Conservation (phyloP, 2,329 filamentous ascomycete genomes). For the Sclerotinia minor region DNA sequence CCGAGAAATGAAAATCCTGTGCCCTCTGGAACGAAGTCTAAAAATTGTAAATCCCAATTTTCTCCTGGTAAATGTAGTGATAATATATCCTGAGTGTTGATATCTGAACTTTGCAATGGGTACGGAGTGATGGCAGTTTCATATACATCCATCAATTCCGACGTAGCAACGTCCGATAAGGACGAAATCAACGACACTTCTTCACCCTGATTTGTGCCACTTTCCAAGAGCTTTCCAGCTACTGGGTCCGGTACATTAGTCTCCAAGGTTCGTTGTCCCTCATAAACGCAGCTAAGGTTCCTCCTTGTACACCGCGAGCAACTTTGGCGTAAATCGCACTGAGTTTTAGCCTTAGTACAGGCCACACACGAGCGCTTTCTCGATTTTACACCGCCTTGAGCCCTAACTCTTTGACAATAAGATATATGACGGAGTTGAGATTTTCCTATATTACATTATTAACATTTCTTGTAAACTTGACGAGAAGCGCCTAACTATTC, state of each 20-base stretch:
- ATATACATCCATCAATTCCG: not conserved
- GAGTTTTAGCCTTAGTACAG: conserved; percentile 32
- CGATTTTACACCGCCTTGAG: conserved; percentile 17
- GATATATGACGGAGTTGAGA: conserved; percentile 29
- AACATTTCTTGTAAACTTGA: not conserved
- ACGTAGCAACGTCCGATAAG: not conserved
- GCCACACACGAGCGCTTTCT: conserved; percentile 30
- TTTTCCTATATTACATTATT: conserved; percentile 26
- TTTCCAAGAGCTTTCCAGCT: not conserved
- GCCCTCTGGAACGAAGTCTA: not conserved
- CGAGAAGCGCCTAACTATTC: conserved; percentile 25
- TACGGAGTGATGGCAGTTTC: not conserved
- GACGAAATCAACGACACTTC: not conserved
- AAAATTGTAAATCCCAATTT: not conserved
- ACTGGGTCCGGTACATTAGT: not conserved
- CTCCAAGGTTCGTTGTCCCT: not conserved
- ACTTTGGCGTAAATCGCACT: conserved; percentile 28
- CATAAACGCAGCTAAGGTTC: conserved; percentile 27
- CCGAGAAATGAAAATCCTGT: not conserved
- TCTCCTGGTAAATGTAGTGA: not conserved
- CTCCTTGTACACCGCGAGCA: conserved; percentile 30
- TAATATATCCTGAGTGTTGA: not conserved
- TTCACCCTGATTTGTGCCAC: not conserved
- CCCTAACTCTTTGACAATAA: conserved; percentile 30
- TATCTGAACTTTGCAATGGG: not conserved